A percentile compares a stretch with the other conserved stretches of the same genome.
These are phyloP conservation scores for Saccharomyces hybrid DNA, from an alignment of 1,139 yeast genomes.

Conservation along the genomic window DNA sequence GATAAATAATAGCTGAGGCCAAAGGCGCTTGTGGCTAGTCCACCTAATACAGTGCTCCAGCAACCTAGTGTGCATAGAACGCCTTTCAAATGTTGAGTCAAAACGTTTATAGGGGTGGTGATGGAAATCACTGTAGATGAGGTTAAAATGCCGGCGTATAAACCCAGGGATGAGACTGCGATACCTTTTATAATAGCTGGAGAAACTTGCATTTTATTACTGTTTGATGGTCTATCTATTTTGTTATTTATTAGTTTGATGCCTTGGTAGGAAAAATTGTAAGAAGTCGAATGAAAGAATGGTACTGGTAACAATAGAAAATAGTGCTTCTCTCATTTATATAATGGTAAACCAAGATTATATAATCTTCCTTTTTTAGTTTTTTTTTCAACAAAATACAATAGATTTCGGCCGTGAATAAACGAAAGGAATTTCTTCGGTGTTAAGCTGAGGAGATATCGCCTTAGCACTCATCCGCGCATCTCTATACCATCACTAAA, in stretches of 20 bases:
- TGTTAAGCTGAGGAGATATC: neutral
- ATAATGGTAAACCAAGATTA: neutral
- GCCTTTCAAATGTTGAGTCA: constrained; percentile 20
- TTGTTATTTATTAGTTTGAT: neutral
- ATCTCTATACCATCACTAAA: neutral
- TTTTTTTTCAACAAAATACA: neutral
- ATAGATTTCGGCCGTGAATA: neutral
- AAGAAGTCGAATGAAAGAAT: no score
- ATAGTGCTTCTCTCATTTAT: neutral
- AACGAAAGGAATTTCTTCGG: neutral
- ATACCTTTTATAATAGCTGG: constrained; percentile 34
- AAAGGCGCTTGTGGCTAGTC: constrained; percentile 28
- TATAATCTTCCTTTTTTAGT: neutral
- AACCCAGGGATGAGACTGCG: constrained; percentile 84
- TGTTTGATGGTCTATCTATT: no score
- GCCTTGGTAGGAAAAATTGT: no score
- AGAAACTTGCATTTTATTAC: neutral
- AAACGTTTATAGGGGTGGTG: constrained; percentile 22
- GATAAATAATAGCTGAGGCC: constrained; percentile 29
- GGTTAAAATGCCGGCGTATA: constrained; percentile 90
- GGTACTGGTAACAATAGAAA: neutral
- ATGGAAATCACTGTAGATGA: constrained; percentile 56
- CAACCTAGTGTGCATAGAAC: constrained; percentile 22
- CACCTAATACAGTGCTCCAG: constrained; percentile 21
- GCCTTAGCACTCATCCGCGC: neutral